These are phyloP conservation scores for Populus pruinosa DNA, from an alignment of 345 rosid genomes.

Conservation along the genomic window DNA sequence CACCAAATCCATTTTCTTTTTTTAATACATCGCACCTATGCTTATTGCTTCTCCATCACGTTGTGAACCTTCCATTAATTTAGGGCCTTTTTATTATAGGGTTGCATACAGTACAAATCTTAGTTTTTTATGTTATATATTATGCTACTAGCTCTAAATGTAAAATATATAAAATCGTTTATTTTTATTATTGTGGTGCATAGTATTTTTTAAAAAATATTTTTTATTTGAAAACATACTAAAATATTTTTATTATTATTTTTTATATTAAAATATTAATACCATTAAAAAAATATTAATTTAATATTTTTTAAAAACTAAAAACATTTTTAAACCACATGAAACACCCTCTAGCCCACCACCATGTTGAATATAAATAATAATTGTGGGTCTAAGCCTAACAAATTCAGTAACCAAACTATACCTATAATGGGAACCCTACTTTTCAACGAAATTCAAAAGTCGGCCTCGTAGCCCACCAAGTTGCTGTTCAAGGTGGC, in stretches of 20 bases:
- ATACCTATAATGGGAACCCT: background rate
- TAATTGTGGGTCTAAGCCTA: background rate
- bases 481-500: background rate
- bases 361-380: too few species aligned
- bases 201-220: too few species aligned
- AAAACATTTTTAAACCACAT: too few species aligned
- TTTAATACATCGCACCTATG: background rate
- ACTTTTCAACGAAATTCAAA: background rate
- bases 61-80: background rate
- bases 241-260: too few species aligned
- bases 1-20: background rate
- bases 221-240: too few species aligned
- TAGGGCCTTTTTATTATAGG: background rate
- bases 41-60: background rate
- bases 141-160: too few species aligned
- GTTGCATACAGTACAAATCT: background rate
- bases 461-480: background rate
- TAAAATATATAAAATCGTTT: too few species aligned
- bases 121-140: too few species aligned
- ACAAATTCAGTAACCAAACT: background rate
- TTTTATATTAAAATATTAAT: fast-evolving
- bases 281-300: too few species aligned
- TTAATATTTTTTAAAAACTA: too few species aligned
- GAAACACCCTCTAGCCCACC: too few species aligned
- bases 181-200: too few species aligned